phyloP scores from a whole-genome alignment of 2,329 filamentous ascomycete genomes.

The Cordyceps cateniannulata region DNA sequence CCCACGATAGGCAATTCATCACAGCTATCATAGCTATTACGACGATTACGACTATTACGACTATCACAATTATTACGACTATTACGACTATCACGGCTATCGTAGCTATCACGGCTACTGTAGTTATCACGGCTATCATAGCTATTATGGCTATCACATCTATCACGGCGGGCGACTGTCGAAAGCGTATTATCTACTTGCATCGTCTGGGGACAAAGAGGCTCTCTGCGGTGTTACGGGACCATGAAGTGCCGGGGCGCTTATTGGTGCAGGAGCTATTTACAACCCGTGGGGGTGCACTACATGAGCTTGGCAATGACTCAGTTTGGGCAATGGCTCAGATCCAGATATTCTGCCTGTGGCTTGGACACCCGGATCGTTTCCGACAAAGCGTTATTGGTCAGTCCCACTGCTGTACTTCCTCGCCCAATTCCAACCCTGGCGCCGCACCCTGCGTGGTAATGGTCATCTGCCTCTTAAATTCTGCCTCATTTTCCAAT shows the following conservation, averaged over 20 bases:
- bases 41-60: too few species aligned
- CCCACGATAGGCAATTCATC: neutral
- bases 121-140: too few species aligned
- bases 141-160: too few species aligned
- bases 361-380: neutral
- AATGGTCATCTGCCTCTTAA: neutral
- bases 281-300: neutral
- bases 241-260: neutral
- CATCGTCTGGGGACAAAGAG: neutral
- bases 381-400: neutral
- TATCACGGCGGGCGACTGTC: neutral
- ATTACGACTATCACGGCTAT: too few species aligned
- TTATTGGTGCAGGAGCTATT: neutral
- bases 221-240: neutral
- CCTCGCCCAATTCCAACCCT: neutral
- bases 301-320: neutral
- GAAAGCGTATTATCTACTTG: neutral
- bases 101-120: too few species aligned
- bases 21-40: too few species aligned
- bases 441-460: neutral
- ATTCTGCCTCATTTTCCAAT: neutral
- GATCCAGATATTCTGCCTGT: neutral
- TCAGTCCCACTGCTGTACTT: neutral
- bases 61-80: too few species aligned
- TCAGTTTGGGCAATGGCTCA: neutral